Percentiles rank a stretch among this genome's conserved stretches.
Conservation (phyloP, 768 basidiomycete species). For the Russula abietina region DNA sequence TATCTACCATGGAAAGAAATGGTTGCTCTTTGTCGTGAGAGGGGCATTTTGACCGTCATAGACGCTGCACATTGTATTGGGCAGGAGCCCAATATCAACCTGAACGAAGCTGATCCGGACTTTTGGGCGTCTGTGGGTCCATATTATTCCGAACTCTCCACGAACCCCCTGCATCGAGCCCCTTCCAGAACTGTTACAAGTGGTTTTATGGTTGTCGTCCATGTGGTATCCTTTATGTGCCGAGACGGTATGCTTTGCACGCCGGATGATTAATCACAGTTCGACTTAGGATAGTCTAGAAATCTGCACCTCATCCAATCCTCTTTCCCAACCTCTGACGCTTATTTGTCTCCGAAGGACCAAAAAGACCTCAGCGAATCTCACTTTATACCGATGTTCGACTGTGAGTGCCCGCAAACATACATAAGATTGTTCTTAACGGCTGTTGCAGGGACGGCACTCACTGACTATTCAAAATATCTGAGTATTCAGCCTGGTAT, state of each 20-base stretch:
- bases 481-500: conserved; percentile 51
- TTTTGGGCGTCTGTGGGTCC: conserved; percentile 66
- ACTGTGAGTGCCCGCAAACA: conserved; percentile 37
- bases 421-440: neutral
- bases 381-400: conserved; percentile 47
- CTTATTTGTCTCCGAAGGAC: conserved; percentile 46
- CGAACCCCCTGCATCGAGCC: neutral
- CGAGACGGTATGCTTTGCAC: conserved; percentile 41
- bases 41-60: conserved; percentile 59
- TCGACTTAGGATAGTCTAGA: conserved; percentile 32
- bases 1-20: conserved; percentile 67
- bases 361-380: conserved; percentile 29
- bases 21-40: conserved; percentile 55
- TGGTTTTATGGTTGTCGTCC: conserved; percentile 72
- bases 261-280: no score
- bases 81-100: conserved; percentile 56
- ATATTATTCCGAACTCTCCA: neutral
- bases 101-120: conserved; percentile 54
- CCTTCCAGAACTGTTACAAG: conserved; percentile 72
- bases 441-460: conserved; percentile 50
- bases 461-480: conserved; percentile 48
- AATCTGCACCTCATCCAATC: conserved; percentile 60
- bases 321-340: conserved; percentile 49
- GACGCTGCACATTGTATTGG: conserved; percentile 81
- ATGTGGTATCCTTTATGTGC: conserved; percentile 69